Evolutionary conservation across 2,329 filamentous ascomycete species (phyloP), one percentile per base, ranked within the genome.

Genomic region (Tolypocladium album): DNA sequence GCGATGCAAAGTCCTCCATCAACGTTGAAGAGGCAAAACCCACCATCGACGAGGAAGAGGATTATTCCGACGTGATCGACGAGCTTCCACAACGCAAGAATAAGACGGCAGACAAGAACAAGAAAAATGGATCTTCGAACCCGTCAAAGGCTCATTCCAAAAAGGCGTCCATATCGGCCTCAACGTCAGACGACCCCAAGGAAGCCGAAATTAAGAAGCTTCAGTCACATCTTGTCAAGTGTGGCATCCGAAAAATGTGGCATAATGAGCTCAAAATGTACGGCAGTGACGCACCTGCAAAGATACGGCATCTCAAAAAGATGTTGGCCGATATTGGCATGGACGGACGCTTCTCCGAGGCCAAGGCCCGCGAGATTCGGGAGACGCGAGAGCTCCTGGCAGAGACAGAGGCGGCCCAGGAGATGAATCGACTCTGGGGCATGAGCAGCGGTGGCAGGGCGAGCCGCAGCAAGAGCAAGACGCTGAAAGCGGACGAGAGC

Each of bases 241-340:
- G 93, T 68, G 93, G 93, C 38, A 85, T 97, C 59, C 88, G 91
- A 58, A 97, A 97, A 71, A 83, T 97, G 62, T 99, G 94, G 93
- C 84, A 83, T 57, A 86, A 88, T 64, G 91, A 97, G 73, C 81
- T 99, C 36, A 90, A 90, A 71, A 79, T 85, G 59, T 92, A 84
- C 67, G 82, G 81, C 1, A 83, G 87, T 59, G 89, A 92, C 31
- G 71, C 82, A 4, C 88, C 86, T 62, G 90, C 85, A 57, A 97
- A 96, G 78, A 90, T 97, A 63, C 81, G 80, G 58, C 90, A 97
- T 70, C 79, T 99, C 9, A 90, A 85, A 70, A 76, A 76, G 13
- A 88, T 95, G 87, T 81, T 99, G 34, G 80, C 81, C 40, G 91
- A 96, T 38, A 79, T 86, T 5, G 94, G 93, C 40, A 97, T 97